Evolutionary conservation across 2,329 filamentous ascomycete genomes (phyloP).

Genomic region (Dendryphion nanum): DNA sequence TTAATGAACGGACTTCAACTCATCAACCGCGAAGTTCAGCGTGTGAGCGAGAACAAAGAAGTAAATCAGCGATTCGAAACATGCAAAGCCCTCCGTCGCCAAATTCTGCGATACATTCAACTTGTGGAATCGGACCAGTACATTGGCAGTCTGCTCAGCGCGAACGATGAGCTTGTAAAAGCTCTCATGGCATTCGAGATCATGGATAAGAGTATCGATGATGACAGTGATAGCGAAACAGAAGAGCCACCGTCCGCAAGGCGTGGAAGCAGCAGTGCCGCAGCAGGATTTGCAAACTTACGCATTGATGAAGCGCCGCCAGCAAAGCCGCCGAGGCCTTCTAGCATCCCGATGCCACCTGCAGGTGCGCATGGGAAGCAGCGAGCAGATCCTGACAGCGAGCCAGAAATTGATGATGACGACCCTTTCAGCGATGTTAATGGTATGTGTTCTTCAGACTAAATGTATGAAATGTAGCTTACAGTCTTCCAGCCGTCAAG

Average conservation of each 20-base stretch:
- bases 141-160: slow-evolving; percentile 85
- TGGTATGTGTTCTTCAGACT: slow-evolving; percentile 43
- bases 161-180: slow-evolving; percentile 93
- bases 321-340: slow-evolving; percentile 49
- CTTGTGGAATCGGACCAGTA: slow-evolving; percentile 86
- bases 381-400: slow-evolving; percentile 54
- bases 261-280: slow-evolving; percentile 17
- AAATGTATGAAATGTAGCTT: no score
- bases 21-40: slow-evolving; percentile 85
- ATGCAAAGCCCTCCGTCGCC: slow-evolving; percentile 81
- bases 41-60: slow-evolving; percentile 78
- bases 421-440: slow-evolving; percentile 85
- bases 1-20: slow-evolving; percentile 82
- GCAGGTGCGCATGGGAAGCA: slow-evolving; percentile 33
- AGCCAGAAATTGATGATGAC: slow-evolving; percentile 62
- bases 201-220: slow-evolving; percentile 80
- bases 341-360: slow-evolving; percentile 38
- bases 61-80: slow-evolving; percentile 76
- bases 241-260: slow-evolving; percentile 26
- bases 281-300: slow-evolving; percentile 47
- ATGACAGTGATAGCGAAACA: slow-evolving; percentile 64
- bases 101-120: slow-evolving; percentile 89
- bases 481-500: slow-evolving; percentile 53
- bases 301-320: slow-evolving; percentile 47
- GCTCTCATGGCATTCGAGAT: slow-evolving; percentile 94